Evolutionary conservation across 208 protist genomes (phyloP).

Genomic region (Leishmania gerbilli): DNA sequence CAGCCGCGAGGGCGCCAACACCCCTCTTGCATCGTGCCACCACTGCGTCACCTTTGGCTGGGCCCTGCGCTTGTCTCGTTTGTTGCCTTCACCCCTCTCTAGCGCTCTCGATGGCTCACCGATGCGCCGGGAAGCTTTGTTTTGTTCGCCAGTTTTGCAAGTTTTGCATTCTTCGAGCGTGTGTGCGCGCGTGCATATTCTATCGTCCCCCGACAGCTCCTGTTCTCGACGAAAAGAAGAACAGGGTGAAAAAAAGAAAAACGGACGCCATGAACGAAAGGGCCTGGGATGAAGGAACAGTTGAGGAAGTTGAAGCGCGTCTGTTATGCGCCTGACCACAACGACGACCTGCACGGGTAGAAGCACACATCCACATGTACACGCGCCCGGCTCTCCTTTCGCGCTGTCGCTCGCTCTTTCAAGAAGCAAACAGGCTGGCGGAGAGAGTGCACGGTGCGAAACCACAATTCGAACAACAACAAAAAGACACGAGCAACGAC

Average conservation of each 20-base stretch:
- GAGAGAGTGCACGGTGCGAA: not conserved
- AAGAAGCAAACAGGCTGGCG: not conserved
- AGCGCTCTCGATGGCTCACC: too few relatives aligned
- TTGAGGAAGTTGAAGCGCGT: not conserved
- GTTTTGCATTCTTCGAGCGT: not conserved
- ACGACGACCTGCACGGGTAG: not conserved
- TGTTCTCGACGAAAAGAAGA: not conserved
- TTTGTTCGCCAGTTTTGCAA: too few relatives aligned
- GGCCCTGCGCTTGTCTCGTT: too few relatives aligned
- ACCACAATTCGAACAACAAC: too few relatives aligned
- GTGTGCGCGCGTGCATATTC: not conserved
- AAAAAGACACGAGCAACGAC: too few relatives aligned
- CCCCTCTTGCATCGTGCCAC: too few relatives aligned
- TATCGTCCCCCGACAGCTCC: not conserved
- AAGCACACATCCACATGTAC: not conserved
- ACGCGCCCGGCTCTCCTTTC: not conserved
- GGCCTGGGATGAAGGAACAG: not conserved
- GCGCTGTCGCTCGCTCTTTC: not conserved
- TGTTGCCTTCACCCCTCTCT: too few relatives aligned
- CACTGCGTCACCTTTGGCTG: too few relatives aligned
- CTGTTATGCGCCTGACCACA: too few relatives aligned
- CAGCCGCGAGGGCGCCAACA: too few relatives aligned
- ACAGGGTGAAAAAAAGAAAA: too few relatives aligned
- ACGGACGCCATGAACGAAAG: not conserved
- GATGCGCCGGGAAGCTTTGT: too few relatives aligned